Base-by-base conservation (phyloP, 139 green algal species). In the Tetradesmus obliquus region DNA sequence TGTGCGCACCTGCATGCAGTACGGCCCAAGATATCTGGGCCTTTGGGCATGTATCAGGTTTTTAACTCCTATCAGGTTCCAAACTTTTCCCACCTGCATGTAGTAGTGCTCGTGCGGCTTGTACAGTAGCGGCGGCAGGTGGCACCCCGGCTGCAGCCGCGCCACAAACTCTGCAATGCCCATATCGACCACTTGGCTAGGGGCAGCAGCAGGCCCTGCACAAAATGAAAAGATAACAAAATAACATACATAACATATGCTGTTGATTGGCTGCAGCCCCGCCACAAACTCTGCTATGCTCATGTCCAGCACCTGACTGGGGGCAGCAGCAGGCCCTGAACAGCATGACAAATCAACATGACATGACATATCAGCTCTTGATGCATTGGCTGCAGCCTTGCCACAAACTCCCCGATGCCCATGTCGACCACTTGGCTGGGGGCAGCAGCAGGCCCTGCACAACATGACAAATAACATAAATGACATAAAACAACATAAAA, bases 171-270 rank as follows among this genome's bases (percentile, higher is more conserved):
- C 91, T 10, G 60, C 72, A 20, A 84, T 51, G 19, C 82, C 54
- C 93, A 95, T 95, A n/a, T 53, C 22, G 1, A 92, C 82, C 51
- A 93, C 69, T 58, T 79, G 79, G 89, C 89, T 93, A 22, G 93
- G 93, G 3, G 89, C 89, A 19, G 82, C 71, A 22, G 69, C 55
- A 24, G 22, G 58, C 1, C 81, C 79, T 86, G 66, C 85, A 86
- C 79, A 58, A 32, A 15, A 71, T 45, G 4, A n/a, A 85, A 12
- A 51, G 53, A n/a, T n/a, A 45, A 45, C 32, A 82, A 71, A 5
- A 15, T 19, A 66, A 10, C 13, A 9, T 13, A 55, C 8, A 84
- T 55, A 57, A 15, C 24, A 55, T 20, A 32, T 54, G 19, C 8
- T 82, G 20, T 45, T 72, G 13, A 20, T 72, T 13, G 1, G 0